Evolutionary conservation across 345 rosid species (phyloP).

Genomic region (Noccaea bulbosa): DNA sequence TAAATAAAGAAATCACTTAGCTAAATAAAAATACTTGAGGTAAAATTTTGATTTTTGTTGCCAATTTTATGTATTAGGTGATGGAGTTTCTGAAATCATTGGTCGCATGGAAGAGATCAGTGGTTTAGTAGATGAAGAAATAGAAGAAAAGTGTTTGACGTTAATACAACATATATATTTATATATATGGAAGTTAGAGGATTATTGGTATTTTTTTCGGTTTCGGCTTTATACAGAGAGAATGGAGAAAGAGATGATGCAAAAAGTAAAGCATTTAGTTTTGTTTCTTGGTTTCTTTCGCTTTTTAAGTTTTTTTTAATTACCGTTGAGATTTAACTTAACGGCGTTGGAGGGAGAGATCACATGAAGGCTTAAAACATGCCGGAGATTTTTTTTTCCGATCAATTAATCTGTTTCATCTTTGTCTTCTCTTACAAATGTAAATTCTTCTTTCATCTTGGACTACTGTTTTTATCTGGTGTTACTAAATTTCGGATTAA

Average conservation of each 20-base stretch:
- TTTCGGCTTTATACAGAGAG: constrained; percentile 19
- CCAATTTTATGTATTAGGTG: constrained; percentile 52
- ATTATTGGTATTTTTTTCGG: neutral
- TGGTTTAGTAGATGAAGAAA: constrained; percentile 18
- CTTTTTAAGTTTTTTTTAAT: constrained; percentile 10
- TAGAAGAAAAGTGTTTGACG: constrained; percentile 22
- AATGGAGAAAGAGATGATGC: constrained; percentile 6
- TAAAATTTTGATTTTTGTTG: neutral
- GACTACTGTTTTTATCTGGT: neutral
- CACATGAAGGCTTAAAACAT: constrained; percentile 33
- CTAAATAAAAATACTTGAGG: neutral
- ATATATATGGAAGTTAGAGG: constrained; percentile 26
- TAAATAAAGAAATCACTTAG: constrained; percentile 30
- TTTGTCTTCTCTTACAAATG: constrained; percentile 26
- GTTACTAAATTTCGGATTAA: neutral
- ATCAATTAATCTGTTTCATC: constrained; percentile 4
- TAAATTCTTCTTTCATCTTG: constrained; percentile 24
- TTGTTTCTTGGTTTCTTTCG: constrained; percentile 1
- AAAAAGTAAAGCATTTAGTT: neutral
- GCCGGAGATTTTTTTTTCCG: constrained; percentile 39
- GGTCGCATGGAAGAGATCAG: constrained; percentile 70
- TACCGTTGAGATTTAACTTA: constrained; percentile 31
- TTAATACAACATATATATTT: constrained; percentile 14
- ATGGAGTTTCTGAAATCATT: constrained; percentile 83
- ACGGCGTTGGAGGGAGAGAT: constrained; percentile 16